A percentile compares a stretch with the other conserved stretches of the same genome.
These are phyloP conservation scores for Wickerhamiella shivajii DNA, from an alignment of 805 yeast species.

Conservation along the genomic window DNA sequence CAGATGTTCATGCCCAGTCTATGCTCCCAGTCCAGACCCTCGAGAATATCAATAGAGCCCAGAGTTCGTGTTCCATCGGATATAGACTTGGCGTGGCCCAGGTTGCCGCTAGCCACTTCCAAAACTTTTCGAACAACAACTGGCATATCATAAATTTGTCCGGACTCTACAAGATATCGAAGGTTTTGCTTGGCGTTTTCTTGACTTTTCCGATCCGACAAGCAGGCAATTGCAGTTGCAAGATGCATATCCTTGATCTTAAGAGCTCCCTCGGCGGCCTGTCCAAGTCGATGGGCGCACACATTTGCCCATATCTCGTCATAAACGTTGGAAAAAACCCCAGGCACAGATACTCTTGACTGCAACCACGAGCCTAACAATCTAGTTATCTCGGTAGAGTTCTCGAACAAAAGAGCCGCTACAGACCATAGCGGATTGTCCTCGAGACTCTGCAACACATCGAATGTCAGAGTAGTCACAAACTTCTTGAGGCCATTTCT, in stretches of 20 bases:
- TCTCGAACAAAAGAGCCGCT: conserved; percentile 4
- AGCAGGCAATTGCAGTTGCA: conserved; percentile 49
- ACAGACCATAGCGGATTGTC: too few species aligned
- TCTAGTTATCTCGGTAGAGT: too few species aligned
- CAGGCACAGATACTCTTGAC: too few species aligned
- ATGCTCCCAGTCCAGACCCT: conserved; percentile 51
- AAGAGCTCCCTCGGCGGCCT: conserved; percentile 50
- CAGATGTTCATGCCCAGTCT: conserved; percentile 44
- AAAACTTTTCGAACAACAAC: conserved; percentile 41
- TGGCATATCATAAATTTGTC: conserved; percentile 36
- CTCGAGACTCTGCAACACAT: too few species aligned
- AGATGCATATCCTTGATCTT: conserved; percentile 53
- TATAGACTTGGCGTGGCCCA: conserved; percentile 21
- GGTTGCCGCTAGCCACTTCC: conserved; percentile 38
- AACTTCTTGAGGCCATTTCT: too few species aligned
- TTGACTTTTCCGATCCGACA: conserved; percentile 39
- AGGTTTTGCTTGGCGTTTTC: conserved; percentile 47
- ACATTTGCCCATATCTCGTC: conserved; percentile 35
- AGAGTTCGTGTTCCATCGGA: conserved; percentile 12
- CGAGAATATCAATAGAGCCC: conserved; percentile 18
- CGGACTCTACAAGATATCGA: conserved; percentile 43
- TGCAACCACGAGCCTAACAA: too few species aligned
- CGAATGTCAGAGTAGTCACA: too few species aligned
- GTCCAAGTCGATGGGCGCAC: conserved; percentile 38
- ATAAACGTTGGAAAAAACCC: conserved; percentile 24